phyloP scores from a whole-genome alignment of 805 yeast species.

The Tetrapisispora fleetii region DNA sequence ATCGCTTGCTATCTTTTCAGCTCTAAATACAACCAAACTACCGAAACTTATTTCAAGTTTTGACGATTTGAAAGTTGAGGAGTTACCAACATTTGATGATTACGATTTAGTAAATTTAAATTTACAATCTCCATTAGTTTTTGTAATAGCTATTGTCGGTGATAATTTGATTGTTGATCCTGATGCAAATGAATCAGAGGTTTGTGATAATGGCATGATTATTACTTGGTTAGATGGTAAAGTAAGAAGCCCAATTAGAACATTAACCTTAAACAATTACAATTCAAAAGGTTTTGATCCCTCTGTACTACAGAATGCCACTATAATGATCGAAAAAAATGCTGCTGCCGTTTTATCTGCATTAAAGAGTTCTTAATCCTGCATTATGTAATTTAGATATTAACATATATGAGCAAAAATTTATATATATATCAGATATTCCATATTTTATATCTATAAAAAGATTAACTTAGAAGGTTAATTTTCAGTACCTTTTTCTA shows the following conservation, averaged over 20 bases:
- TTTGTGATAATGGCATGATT: constrained; percentile 73
- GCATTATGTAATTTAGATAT: background rate
- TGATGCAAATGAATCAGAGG: constrained; percentile 77
- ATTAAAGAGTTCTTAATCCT: constrained; percentile 32
- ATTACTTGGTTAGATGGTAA: constrained; percentile 61
- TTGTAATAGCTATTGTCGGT: constrained; percentile 71
- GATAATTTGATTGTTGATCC: constrained; percentile 67
- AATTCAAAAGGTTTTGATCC: constrained; percentile 48
- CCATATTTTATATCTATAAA: background rate
- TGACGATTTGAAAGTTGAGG: constrained; percentile 61
- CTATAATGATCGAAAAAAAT: constrained; percentile 46
- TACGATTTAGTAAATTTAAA: constrained; percentile 61
- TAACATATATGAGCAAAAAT: background rate
- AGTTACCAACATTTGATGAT: constrained; percentile 84
- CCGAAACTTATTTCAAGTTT: constrained; percentile 65
- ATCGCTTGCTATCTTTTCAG: constrained; percentile 72
- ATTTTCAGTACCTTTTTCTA: background rate
- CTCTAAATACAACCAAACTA: constrained; percentile 65
- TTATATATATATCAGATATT: background rate
- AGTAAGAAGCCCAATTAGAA: constrained; percentile 63
- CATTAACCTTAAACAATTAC: constrained; percentile 46
- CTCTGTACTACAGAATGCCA: constrained; percentile 39
- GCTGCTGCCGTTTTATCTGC: constrained; percentile 57
- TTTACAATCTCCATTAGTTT: constrained; percentile 53
- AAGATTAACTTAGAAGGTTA: background rate